Percentiles rank a stretch among this genome's conserved stretches.
phyloP scores from a whole-genome alignment of 176 grass and related monocot species.

The Alloteropsis semialata region DNA sequence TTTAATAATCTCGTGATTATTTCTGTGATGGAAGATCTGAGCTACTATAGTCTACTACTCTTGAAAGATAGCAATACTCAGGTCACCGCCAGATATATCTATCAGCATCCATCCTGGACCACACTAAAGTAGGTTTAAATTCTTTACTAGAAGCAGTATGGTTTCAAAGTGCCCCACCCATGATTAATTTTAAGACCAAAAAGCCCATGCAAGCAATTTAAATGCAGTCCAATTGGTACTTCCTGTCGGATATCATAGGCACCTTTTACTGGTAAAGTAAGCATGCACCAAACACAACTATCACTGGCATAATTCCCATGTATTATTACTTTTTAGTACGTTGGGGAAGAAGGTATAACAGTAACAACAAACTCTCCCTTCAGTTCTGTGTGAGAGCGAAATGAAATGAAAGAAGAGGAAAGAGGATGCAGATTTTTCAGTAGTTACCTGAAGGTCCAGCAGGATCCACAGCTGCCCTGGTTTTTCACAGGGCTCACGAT shows the following conservation, averaged over 20 bases:
- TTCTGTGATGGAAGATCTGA: constrained; percentile 13
- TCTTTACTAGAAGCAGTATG: background rate
- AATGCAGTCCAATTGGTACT: constrained; percentile 1
- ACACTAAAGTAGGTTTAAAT: background rate
- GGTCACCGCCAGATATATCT: constrained; percentile 1
- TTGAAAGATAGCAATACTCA: constrained; percentile 22
- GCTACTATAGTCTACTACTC: background rate
- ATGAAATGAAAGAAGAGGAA: background rate
- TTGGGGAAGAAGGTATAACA: too few relatives aligned
- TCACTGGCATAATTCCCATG: background rate
- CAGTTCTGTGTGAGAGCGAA: background rate
- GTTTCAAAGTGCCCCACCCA: constrained; percentile 17
- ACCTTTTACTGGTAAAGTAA: background rate
- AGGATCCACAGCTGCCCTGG: constrained; percentile 80
- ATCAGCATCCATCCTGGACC: background rate
- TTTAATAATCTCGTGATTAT: background rate
- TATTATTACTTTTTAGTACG: background rate
- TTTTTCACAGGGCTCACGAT: constrained; percentile 95
- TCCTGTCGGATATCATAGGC: background rate
- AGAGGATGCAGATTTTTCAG: background rate
- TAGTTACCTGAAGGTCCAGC: constrained; percentile 96
- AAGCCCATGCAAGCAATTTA: background rate
- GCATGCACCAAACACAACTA: constrained; percentile 3
- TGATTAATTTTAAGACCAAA: constrained; percentile 21
- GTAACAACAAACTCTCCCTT: background rate